Evolutionary conservation across 2,329 filamentous ascomycete species (phyloP).

Genomic region (Blastomyces emzantsi): DNA sequence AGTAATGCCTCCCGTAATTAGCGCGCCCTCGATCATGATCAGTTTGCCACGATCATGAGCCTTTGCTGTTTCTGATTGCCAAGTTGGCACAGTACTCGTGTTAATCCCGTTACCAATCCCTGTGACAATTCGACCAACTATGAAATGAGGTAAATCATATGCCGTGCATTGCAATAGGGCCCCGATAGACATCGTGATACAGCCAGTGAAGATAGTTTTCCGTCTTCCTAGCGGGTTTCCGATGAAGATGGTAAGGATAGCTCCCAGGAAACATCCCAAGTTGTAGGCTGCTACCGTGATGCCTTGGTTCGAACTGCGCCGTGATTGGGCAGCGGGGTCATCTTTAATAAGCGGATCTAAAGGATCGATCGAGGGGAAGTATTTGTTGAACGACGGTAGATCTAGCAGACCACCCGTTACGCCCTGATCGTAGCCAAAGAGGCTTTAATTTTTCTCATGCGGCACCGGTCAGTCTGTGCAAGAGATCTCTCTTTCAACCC

Average conservation of each 20-base stretch:
- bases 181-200: conserved; percentile 20
- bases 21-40: conserved; percentile 44
- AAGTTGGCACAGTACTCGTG: conserved; percentile 36
- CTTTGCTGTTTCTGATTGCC: conserved; percentile 32
- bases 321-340: background rate
- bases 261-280: conserved; percentile 21
- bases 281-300: conserved; percentile 28
- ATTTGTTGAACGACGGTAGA: conserved; percentile 32
- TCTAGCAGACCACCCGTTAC: conserved; percentile 39
- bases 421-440: conserved; percentile 37
- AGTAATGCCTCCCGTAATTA: conserved; percentile 39
- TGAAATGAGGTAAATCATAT: conserved; percentile 18
- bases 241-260: conserved; percentile 19
- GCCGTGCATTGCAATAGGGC: conserved; percentile 18
- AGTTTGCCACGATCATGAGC: conserved; percentile 41
- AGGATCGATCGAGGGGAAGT: conserved; percentile 36
- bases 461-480: background rate
- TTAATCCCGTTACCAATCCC: conserved; percentile 32
- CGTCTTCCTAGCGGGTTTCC: conserved; percentile 19
- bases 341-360: background rate
- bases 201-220: conserved; percentile 20
- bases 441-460: conserved; percentile 6
- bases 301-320: conserved; percentile 19
- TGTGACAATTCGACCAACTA: conserved; percentile 19
- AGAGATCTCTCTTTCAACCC: too few relatives aligned